phyloP scores from a whole-genome alignment of 2,329 filamentous ascomycete genomes.

The Corynespora cassiicola region DNA sequence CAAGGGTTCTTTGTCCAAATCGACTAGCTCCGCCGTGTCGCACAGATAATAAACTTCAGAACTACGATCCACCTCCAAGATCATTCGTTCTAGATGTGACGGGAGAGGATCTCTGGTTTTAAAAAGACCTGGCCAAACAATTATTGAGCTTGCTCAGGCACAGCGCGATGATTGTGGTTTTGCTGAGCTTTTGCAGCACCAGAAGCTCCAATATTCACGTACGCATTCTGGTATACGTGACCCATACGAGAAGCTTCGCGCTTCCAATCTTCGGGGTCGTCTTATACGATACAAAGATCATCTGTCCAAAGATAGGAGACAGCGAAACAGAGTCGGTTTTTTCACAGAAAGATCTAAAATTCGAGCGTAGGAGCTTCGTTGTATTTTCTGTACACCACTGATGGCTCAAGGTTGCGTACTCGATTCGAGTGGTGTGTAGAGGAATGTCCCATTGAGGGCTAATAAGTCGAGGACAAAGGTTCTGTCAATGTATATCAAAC shows the following conservation, averaged over 20 bases:
- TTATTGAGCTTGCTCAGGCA: too few relatives aligned
- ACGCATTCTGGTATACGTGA: background rate
- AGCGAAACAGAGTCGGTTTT: background rate
- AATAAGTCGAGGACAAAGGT: too few relatives aligned
- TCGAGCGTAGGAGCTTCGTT: background rate
- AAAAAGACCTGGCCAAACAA: too few relatives aligned
- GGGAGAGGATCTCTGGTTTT: background rate
- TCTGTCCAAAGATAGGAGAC: constrained; percentile 9
- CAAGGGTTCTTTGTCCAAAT: background rate
- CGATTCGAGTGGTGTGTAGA: constrained; percentile 4
- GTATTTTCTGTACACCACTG: background rate
- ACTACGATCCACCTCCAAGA: background rate
- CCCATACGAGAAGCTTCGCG: constrained; percentile 3
- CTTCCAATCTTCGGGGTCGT: background rate
- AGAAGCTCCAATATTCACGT: constrained; percentile 1
- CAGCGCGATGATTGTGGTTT: too few relatives aligned
- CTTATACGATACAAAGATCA: constrained; percentile 9
- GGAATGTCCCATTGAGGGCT: too few relatives aligned
- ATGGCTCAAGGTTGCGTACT: constrained; percentile 6
- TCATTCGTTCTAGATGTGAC: background rate
- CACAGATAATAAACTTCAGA: background rate
- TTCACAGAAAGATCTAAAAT: background rate
- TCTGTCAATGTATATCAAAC: too few relatives aligned
- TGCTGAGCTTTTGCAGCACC: background rate
- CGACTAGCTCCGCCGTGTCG: background rate